Evolutionary conservation across 108 stramenopile genomes (phyloP).

Genomic region (Skeletonema tropicum): DNA sequence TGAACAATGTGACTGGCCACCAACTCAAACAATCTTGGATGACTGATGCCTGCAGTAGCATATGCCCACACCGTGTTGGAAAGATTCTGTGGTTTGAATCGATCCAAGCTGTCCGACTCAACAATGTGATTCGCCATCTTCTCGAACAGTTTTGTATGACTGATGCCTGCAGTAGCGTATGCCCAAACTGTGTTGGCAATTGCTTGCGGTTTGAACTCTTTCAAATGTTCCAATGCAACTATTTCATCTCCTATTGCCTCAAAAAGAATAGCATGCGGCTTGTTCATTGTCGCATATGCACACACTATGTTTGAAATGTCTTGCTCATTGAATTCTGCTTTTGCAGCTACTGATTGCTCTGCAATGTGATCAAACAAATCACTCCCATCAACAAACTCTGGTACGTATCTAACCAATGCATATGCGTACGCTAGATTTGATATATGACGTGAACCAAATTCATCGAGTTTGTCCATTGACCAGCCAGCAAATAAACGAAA

Average conservation of each 20-base stretch:
- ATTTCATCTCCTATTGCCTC: not conserved
- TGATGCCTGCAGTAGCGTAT: not conserved
- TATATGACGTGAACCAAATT: not conserved
- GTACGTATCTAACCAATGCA: not conserved
- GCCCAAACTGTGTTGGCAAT: conserved; percentile 24
- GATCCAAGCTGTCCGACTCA: not conserved
- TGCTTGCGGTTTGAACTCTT: not conserved
- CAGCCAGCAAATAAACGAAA: not conserved
- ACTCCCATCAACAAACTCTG: not conserved
- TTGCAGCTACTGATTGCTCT: not conserved
- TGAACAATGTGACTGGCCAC: too few relatives aligned
- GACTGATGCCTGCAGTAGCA: conserved; percentile 13
- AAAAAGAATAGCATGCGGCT: conserved; percentile 6
- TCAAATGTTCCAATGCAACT: not conserved
- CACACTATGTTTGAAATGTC: conserved; percentile 18
- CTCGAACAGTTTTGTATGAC: not conserved
- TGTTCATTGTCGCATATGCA: conserved; percentile 3
- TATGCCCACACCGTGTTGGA: too few relatives aligned
- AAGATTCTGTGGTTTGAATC: not conserved
- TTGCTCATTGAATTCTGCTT: conserved; percentile 6
- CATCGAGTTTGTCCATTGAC: not conserved
- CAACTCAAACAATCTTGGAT: conserved; percentile 18
- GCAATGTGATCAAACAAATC: conserved; percentile 10
- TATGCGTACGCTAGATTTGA: conserved; percentile 7
- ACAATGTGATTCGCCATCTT: not conserved